These are phyloP conservation scores for Arthrobotrys pseudoclavata DNA, from an alignment of 2,329 filamentous ascomycete genomes.

Conservation along the genomic window DNA sequence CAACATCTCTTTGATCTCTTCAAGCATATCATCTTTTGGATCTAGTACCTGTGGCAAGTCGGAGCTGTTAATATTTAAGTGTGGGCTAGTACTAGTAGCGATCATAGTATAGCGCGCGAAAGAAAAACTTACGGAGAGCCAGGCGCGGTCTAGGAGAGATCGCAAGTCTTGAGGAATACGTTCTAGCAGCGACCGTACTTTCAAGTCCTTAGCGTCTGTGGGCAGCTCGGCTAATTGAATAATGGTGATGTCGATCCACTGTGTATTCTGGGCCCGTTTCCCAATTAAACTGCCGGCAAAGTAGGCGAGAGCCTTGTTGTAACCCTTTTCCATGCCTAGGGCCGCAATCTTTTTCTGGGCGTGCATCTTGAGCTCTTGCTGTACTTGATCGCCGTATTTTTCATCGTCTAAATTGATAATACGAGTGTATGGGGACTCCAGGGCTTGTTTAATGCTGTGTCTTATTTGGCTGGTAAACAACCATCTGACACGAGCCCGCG, in stretches of 20 bases:
- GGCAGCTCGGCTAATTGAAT: slow-evolving; percentile 67
- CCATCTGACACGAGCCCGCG: slow-evolving; percentile 66
- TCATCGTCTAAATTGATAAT: slow-evolving; percentile 66
- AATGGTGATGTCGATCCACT: slow-evolving; percentile 68
- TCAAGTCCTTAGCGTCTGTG: slow-evolving; percentile 66
- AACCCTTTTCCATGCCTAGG: slow-evolving; percentile 66
- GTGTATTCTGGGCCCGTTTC: slow-evolving; percentile 67
- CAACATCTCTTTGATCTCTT: slow-evolving; percentile 68
- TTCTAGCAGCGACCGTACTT: slow-evolving; percentile 66
- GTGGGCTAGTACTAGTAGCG: neutral
- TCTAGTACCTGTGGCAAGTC: slow-evolving; percentile 64
- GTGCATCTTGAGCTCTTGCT: slow-evolving; percentile 65
- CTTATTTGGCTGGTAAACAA: slow-evolving; percentile 67
- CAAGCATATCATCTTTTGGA: slow-evolving; percentile 64
- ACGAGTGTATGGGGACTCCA: slow-evolving; percentile 64
- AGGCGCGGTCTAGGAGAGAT: slow-evolving; percentile 66
- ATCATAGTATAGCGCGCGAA: neutral
- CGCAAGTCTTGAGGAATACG: slow-evolving; percentile 67
- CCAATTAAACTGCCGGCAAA: slow-evolving; percentile 68
- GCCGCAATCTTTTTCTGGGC: slow-evolving; percentile 66
- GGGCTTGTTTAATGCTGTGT: slow-evolving; percentile 64
- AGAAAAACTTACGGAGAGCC: slow-evolving; percentile 62
- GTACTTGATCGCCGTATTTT: slow-evolving; percentile 66
- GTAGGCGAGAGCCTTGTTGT: slow-evolving; percentile 68
- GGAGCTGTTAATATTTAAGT: neutral